Base-by-base conservation (phyloP, 148 eudicot genomes). In the Rhododendron mucronatum region DNA sequence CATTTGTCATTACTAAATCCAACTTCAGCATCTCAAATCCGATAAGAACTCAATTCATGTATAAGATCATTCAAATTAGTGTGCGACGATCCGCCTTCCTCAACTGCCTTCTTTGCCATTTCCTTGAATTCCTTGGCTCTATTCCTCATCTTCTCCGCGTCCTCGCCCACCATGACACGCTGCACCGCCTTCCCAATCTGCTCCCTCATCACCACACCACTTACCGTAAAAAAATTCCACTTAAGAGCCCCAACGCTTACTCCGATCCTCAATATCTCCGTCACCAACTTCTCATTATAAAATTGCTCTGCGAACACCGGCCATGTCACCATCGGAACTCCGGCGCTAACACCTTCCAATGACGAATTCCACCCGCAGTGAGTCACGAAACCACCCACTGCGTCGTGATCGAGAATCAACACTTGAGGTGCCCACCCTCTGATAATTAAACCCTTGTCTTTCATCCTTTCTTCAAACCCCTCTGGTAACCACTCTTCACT, bases 291-390 rank as follows among this genome's bases (percentile, higher is more conserved):
- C 39, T 88, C 91, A 30, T 88, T 90, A 33, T 12, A 80, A 55
- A 88, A 90, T 57, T 90, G 92, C 53, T 90, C 92, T 0, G 90
- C 92, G 4, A 63, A 87, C 28, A 81, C 0, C 14, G 92, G 90
- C 92, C 90, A 90, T 1, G 92, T 89, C 28, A 86, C 88, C 90
- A 90, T 74, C 0, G 92, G 88, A 74, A 90, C 78, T 0, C 90
- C 92, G 9, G 89, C 88, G 5, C 85, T 79, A 1, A 88, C 7
- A 0, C 88, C 87, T 85, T 87, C 92, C 45, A 90, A 75, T 7
- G 53, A 81, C 13, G 91, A 90, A 51, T 90, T 90, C 91, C 92
- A 90, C 21, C 92, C 92, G 41, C 92, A 90, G 7, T 90, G 92
- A 9, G 92, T 88, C 84, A 90, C 28, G 20, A 90, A 90, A 0